Evolutionary conservation across 805 yeast genomes (phyloP), one percentile per base, ranked within the genome.

Genomic region (Yarrowia bubula): DNA sequence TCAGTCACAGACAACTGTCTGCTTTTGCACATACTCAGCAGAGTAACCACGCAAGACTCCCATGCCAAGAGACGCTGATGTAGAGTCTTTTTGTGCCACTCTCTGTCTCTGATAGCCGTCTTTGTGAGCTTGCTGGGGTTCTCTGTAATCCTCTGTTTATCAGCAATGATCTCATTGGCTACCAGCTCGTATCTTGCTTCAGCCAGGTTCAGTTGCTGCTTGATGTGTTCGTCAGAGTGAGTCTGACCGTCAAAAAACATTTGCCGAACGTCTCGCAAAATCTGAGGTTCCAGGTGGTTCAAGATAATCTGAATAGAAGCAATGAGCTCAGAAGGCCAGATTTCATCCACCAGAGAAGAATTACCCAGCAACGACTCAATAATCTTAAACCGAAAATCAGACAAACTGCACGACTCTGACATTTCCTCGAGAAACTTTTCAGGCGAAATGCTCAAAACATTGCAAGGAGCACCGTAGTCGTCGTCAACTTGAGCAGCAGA

Each of bases 21-120:
- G n/a, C 44, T 39, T 17, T 43, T 39, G 28, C 22, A 28, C 22
- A 65, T 50, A 11, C 64, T 41, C 22, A 67, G 3, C 1, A 71
- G 47, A 11, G 61, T 55, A 31, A 51, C 70, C 71, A 18, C 67
- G 18, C 33, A 62, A 8, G 64, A 53, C n/a, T 57, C 51, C 64
- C 64, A 57, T 3, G 50, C 50, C 9, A 55, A 10, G 0, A 60
- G 44, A 43, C 64, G 63, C 18, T 53, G 63, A 35, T 53, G 44
- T 4, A 47, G 46, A 4, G 43, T 38, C 44, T 11, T 39, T 11
- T 48, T 42, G 32, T 37, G 44, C 48, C 63, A 62, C 17, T 62
- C 65, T 35, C 41, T 28, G 37, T 47, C 65, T 9, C 46, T 18
- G 1, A 62, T 14, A 1, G 64, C 46, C 10, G 63, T 39, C 15